Evolutionary conservation across 2,329 filamentous ascomycete genomes (phyloP).

Genomic region (Aspergillus pseudoviridinutans): DNA sequence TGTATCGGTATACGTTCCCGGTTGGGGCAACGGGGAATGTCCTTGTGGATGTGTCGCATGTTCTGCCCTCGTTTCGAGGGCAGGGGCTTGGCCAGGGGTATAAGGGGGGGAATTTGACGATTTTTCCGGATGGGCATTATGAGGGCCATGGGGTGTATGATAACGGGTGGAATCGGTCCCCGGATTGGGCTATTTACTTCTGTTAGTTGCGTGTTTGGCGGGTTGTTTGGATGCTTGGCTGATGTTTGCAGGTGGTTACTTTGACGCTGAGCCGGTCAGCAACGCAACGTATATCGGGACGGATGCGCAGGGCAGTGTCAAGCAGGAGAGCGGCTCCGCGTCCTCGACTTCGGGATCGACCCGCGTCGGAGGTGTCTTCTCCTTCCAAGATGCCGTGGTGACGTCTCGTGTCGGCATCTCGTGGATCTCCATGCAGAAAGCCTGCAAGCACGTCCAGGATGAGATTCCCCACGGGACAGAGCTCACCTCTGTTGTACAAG

Average conservation of each 20-base stretch:
- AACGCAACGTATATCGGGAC: conserved; percentile 27
- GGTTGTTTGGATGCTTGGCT: too few species aligned
- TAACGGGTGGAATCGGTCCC: conserved; percentile 64
- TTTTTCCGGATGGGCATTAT: conserved; percentile 53
- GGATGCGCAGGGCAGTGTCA: conserved; percentile 23
- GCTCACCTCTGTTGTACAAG: conserved; percentile 44
- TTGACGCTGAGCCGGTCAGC: conserved; percentile 41
- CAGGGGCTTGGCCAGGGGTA: conserved; percentile 61
- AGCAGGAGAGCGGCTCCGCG: conserved; percentile 24
- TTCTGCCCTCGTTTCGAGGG: conserved; percentile 59
- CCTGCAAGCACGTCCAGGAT: conserved; percentile 55
- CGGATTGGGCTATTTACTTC: conserved; percentile 44
- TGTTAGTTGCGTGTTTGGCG: too few species aligned
- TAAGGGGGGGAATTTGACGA: conserved; percentile 55
- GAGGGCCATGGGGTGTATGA: conserved; percentile 60
- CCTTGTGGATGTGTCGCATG: conserved; percentile 63
- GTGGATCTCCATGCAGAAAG: conserved; percentile 60
- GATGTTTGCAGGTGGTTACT: conserved; percentile 56
- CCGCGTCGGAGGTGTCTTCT: conserved; percentile 46
- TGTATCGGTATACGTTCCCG: conserved; percentile 61
- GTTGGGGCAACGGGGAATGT: conserved; percentile 39
- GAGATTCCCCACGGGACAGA: conserved; percentile 51
- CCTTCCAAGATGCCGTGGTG: conserved; percentile 47
- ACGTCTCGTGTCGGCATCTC: conserved; percentile 63
- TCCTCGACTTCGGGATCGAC: conserved; percentile 45